A percentile compares a stretch with the other conserved stretches of the same genome.
Evolutionary conservation across 345 rosid species (phyloP).

Genomic region (Linum lewisii): DNA sequence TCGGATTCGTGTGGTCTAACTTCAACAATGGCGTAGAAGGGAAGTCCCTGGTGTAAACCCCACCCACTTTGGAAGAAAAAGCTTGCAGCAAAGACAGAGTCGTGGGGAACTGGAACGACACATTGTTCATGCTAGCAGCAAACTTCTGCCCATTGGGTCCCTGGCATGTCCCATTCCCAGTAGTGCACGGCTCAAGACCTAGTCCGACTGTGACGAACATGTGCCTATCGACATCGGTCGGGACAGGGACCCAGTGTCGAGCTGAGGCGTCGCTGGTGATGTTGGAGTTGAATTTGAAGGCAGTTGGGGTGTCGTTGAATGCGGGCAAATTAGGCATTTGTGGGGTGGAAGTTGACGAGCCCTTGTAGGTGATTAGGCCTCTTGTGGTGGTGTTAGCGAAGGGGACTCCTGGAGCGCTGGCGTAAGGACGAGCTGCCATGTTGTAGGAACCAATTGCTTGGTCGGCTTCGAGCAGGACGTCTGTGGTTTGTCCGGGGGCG

Average conservation of each 20-base stretch:
- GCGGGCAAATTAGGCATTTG: constrained; percentile 59
- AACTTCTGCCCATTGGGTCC: constrained; percentile 25
- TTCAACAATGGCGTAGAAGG: constrained; percentile 46
- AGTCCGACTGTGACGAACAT: constrained; percentile 67
- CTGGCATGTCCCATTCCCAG: constrained; percentile 37
- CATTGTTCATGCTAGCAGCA: constrained; percentile 76
- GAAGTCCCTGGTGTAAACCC: constrained; percentile 59
- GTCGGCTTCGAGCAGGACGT: constrained; percentile 50
- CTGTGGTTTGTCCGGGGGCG: constrained; percentile 73
- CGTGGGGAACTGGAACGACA: constrained; percentile 44
- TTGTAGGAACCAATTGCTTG: constrained; percentile 56
- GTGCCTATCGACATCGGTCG: constrained; percentile 45
- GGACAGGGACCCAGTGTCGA: constrained; percentile 60
- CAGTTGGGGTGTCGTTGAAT: constrained; percentile 58
- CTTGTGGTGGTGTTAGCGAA: constrained; percentile 56
- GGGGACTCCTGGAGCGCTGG: constrained; percentile 22
- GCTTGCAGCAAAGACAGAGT: constrained; percentile 57
- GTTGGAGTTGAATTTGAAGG: constrained; percentile 47
- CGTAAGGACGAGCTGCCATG: constrained; percentile 66
- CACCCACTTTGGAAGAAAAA: constrained; percentile 32
- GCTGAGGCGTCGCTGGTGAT: constrained; percentile 34
- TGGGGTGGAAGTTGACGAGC: constrained; percentile 16
- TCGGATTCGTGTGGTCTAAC: constrained; percentile 57
- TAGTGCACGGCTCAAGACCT: constrained; percentile 34
- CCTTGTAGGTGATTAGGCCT: constrained; percentile 43